Conservation (phyloP, 2,329 filamentous ascomycete species). For the Cladorrhinum sp. region DNA sequence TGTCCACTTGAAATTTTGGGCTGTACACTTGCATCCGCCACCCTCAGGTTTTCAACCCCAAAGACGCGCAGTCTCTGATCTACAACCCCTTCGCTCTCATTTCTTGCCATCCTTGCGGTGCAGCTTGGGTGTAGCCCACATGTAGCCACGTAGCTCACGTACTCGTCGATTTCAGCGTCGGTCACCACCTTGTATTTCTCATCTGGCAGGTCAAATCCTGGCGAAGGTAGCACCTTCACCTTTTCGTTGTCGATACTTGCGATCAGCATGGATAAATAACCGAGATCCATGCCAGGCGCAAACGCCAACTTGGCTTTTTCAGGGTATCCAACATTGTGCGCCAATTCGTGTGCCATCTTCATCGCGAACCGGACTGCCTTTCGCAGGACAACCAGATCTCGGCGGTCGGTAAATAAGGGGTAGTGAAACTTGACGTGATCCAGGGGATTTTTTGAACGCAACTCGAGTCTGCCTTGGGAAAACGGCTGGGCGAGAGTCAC, state of each 20-base stretch:
- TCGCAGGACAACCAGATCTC: constrained; percentile 29
- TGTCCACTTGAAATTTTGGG: constrained; percentile 31
- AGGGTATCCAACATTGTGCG: constrained; percentile 27
- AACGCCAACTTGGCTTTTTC: constrained; percentile 26
- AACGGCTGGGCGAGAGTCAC: constrained; percentile 32
- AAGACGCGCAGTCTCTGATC: constrained; percentile 28
- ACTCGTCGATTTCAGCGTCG: constrained; percentile 33
- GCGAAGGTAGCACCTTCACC: not conserved
- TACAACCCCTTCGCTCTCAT: constrained; percentile 24
- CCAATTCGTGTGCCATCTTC: constrained; percentile 31
- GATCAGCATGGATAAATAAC: constrained; percentile 12
- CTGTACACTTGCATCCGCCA: constrained; percentile 33
- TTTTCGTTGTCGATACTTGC: not conserved
- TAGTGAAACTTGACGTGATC: constrained; percentile 33
- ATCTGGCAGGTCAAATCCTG: constrained; percentile 5
- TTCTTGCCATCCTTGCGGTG: constrained; percentile 39
- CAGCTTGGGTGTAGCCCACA: constrained; percentile 38
- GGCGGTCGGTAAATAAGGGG: constrained; percentile 31
- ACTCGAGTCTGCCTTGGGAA: constrained; percentile 32
- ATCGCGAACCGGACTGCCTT: constrained; percentile 33
- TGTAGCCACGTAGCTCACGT: constrained; percentile 19
- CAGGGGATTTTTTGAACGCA: constrained; percentile 30
- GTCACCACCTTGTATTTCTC: constrained; percentile 27
- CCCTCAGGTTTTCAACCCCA: constrained; percentile 25
- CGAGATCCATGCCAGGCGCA: constrained; percentile 27